Evolutionary conservation across 1,139 yeast genomes (phyloP).

Genomic region (Magnusiomyces suaveolens): DNA sequence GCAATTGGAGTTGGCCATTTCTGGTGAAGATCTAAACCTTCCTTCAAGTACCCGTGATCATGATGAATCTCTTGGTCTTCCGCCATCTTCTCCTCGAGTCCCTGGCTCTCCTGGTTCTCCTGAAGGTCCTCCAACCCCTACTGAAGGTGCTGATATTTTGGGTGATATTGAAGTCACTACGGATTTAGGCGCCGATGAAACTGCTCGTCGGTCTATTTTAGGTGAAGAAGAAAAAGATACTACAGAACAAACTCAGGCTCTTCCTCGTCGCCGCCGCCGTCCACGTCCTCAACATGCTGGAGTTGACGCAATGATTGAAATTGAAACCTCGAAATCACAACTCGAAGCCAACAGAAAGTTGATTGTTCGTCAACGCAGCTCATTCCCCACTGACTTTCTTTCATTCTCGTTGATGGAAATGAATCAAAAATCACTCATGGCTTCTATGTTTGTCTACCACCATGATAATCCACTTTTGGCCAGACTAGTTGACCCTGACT

Average conservation of each 20-base stretch:
- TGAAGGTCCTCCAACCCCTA: constrained; percentile 7
- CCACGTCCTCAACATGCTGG: constrained; percentile 12
- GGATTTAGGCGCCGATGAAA: constrained; percentile 13
- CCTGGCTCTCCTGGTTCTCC: constrained; percentile 5
- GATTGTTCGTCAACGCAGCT: constrained; percentile 14
- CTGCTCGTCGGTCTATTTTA: constrained; percentile 4
- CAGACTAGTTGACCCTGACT: constrained; percentile 21
- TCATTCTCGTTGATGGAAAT: constrained; percentile 15
- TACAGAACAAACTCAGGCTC: neutral
- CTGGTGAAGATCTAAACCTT: neutral
- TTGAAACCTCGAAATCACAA: constrained; percentile 9
- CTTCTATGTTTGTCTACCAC: constrained; percentile 12
- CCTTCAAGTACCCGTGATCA: neutral
- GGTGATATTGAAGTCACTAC: constrained; percentile 13
- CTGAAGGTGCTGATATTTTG: constrained; percentile 12
- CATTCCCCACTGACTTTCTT: constrained; percentile 16
- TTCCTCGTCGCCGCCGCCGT: constrained; percentile 3
- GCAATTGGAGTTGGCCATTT: neutral
- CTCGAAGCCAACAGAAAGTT: constrained; percentile 12
- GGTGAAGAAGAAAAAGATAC: constrained; percentile 8
- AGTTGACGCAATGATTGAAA: constrained; percentile 12
- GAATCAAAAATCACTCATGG: constrained; percentile 8
- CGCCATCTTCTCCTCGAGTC: neutral
- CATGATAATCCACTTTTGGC: constrained; percentile 16
- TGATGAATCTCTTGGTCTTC: neutral